These are phyloP conservation scores for Tricharina praecox DNA, from an alignment of 495 filamentous ascomycete genomes.

Conservation along the genomic window DNA sequence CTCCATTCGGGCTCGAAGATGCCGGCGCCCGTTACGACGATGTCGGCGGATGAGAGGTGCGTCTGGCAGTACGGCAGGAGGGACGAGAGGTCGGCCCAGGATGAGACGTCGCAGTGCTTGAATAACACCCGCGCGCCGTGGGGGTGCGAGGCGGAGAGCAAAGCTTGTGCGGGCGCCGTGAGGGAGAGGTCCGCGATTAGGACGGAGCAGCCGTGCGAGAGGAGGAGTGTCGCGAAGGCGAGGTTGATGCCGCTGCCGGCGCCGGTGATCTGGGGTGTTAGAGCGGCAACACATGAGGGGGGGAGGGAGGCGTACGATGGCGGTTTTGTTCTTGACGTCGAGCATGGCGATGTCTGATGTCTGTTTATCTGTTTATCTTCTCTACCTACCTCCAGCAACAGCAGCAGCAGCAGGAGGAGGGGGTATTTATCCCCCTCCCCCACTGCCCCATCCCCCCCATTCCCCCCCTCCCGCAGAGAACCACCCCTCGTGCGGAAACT, in stretches of 20 bases:
- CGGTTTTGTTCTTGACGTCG: slow-evolving; percentile 40
- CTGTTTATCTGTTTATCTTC: no score
- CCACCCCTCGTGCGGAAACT: no score
- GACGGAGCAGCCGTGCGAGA: slow-evolving; percentile 45
- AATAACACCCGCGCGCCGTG: slow-evolving; percentile 30
- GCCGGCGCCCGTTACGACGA: slow-evolving; percentile 54
- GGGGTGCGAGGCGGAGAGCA: slow-evolving; percentile 36
- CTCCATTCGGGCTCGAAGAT: slow-evolving; percentile 51
- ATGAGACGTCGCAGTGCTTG: slow-evolving; percentile 43
- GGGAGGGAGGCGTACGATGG: slow-evolving; percentile 34
- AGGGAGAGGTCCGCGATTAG: slow-evolving; percentile 48
- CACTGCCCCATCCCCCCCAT: no score
- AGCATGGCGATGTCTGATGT: neutral
- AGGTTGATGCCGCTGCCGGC: slow-evolving; percentile 57
- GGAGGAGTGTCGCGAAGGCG: slow-evolving; percentile 41
- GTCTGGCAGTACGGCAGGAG: slow-evolving; percentile 33
- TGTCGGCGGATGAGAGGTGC: slow-evolving; percentile 37
- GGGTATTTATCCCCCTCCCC: no score
- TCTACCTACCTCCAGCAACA: no score
- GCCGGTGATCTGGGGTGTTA: slow-evolving; percentile 37
- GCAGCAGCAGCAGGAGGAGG: no score
- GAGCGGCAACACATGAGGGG: neutral
- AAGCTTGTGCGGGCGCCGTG: slow-evolving; percentile 43
- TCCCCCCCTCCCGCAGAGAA: no score
- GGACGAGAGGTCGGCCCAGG: slow-evolving; percentile 41